phyloP scores from a whole-genome alignment of 31 red algal genomes.

The Asparagopsis taxiformis region DNA sequence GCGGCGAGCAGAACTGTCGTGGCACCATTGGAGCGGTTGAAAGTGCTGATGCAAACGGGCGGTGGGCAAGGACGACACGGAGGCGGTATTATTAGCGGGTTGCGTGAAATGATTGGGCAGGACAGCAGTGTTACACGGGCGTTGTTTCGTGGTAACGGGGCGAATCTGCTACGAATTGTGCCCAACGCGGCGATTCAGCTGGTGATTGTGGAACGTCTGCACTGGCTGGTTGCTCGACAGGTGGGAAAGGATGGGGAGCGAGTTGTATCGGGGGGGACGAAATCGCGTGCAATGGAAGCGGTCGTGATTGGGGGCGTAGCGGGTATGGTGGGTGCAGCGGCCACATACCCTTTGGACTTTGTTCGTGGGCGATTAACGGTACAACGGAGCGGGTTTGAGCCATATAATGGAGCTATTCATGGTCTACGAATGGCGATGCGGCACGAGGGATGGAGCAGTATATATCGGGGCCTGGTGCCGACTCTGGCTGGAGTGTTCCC shows the following conservation, averaged over 20 bases:
- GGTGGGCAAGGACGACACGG: conserved; percentile 9
- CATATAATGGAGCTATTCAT: conserved; percentile 75
- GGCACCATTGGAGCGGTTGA: conserved; percentile 90
- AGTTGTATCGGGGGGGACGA: conserved; percentile 14
- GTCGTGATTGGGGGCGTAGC: conserved; percentile 78
- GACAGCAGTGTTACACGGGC: conserved; percentile 53
- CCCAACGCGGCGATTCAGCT: conserved; percentile 89
- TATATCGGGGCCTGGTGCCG: conserved; percentile 84
- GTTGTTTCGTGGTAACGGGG: conserved; percentile 91
- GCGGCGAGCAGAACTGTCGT: conserved; percentile 76
- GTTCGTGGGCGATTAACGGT: conserved; percentile 83
- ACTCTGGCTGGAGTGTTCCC: conserved; percentile 87
- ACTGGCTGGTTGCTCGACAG: conserved; percentile 17
- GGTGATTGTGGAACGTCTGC: conserved; percentile 44
- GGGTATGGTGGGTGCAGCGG: conserved; percentile 74
- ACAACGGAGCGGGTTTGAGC: conserved; percentile 74
- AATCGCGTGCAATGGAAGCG: conserved; percentile 34
- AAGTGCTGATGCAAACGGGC: conserved; percentile 91
- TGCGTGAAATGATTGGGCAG: conserved; percentile 67
- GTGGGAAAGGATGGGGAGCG: conserved; percentile 9
- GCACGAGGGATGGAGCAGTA: conserved; percentile 44
- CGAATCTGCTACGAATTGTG: conserved; percentile 91
- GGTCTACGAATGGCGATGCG: conserved; percentile 47
- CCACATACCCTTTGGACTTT: conserved; percentile 89
- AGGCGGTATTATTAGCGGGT: conserved; percentile 19